Evolutionary conservation across 2,329 filamentous ascomycete genomes (phyloP).

Genomic region (Fusarium papillatum): DNA sequence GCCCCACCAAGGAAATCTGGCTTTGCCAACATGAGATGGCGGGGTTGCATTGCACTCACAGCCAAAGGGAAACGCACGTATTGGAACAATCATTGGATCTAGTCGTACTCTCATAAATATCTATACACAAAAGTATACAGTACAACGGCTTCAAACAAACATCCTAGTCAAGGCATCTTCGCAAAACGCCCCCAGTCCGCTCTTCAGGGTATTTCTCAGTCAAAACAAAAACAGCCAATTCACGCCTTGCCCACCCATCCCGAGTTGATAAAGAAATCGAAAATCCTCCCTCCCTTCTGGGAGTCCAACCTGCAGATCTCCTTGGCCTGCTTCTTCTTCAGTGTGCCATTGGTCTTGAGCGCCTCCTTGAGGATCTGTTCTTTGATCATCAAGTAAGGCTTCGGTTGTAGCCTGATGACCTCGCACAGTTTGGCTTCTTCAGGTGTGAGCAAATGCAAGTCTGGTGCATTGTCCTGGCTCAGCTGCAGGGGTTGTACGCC

Average conservation of each 20-base stretch:
- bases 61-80: neutral
- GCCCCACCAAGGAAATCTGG: constrained; percentile 1
- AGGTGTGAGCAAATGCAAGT: constrained; percentile 86
- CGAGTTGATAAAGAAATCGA: constrained; percentile 94
- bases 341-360: constrained; percentile 85
- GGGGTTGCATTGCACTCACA: neutral
- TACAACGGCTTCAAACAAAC: constrained; percentile 4
- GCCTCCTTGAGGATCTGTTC: constrained; percentile 93
- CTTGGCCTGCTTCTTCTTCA: constrained; percentile 96
- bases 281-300: constrained; percentile 87
- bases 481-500: constrained; percentile 76
- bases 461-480: constrained; percentile 81
- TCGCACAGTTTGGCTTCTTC: constrained; percentile 92
- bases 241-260: constrained; percentile 93
- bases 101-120: constrained; percentile 17
- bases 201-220: constrained; percentile 41
- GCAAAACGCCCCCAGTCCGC: constrained; percentile 29
- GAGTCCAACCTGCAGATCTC: constrained; percentile 88
- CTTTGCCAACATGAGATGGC: neutral
- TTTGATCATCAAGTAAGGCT: constrained; percentile 96
- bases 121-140: constrained; percentile 13
- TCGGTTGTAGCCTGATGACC: constrained; percentile 87
- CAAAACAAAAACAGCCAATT: constrained; percentile 35
- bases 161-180: constrained; percentile 3
- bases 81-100: neutral